Evolutionary conservation across 257 asterid species (phyloP).

Genomic region (Capsicum baccatum): DNA sequence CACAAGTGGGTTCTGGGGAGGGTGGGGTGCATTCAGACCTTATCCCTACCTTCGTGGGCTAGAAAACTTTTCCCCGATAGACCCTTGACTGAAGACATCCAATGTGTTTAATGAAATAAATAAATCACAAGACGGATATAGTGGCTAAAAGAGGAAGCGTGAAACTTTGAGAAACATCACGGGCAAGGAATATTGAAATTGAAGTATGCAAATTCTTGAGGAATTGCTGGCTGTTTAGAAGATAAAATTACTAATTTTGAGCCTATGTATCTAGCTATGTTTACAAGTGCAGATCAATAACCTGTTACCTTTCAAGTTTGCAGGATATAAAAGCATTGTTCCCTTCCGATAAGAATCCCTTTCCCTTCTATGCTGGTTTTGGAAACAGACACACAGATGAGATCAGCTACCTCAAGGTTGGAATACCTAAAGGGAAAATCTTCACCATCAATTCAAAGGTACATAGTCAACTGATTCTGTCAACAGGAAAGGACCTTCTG

Average conservation of each 20-base stretch:
- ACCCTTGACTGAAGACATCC: neutral
- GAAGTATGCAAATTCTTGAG: neutral
- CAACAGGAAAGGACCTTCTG: constrained; percentile 24
- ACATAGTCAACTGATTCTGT: constrained; percentile 20
- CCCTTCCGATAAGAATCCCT: constrained; percentile 74
- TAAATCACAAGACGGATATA: constrained; percentile 7
- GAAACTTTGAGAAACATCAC: neutral
- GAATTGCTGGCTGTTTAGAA: neutral
- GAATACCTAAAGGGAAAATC: constrained; percentile 78
- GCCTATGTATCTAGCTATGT: constrained; percentile 22
- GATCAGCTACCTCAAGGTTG: constrained; percentile 80
- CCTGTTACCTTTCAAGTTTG: constrained; percentile 15
- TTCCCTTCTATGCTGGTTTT: constrained; percentile 87
- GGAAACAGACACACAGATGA: constrained; percentile 88
- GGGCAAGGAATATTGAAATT: no score
- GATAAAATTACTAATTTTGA: constrained; percentile 20
- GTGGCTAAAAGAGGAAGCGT: constrained; percentile 15
- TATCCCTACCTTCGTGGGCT: no score
- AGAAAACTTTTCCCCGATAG: no score
- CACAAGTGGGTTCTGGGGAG: no score
- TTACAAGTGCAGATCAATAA: neutral
- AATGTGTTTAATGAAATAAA: neutral
- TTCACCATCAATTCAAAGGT: constrained; percentile 87
- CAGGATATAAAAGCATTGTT: constrained; percentile 70
- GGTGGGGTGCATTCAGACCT: no score